Base-by-base conservation (phyloP, 768 basidiomycete species). In the Dentipellis fragilis region DNA sequence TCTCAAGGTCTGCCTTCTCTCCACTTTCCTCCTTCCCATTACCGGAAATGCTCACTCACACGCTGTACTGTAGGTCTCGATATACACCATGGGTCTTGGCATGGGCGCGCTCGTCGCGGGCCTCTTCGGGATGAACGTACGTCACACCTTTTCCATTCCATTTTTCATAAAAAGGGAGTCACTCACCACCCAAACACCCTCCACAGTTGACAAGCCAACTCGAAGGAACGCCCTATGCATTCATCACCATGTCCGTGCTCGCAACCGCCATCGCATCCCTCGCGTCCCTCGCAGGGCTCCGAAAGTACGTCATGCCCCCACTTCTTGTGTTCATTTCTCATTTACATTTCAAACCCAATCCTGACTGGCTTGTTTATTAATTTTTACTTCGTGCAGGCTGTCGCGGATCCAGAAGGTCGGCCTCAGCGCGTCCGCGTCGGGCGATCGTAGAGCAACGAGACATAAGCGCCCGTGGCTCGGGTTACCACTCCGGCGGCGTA, bases 91-190 rank as follows among this genome's bases (percentile, higher is more conserved):
- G 72, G 95, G 95, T 0, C 78, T 98, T 56, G 94, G 94, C 10
- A 79, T 84, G 29, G 93, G 94, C 2, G 92, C 94, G 14, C 75
- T 97, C 37, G 72, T 95, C 7, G 93, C 93, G 49, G 93, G 94
- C 5, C 66, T 96, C 3, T 95, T 97, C 63, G 94, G 94, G 14
- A 97, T 97, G 94, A 97, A 96, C 68, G 93, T 94, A 66, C 65
- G 89, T 72, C 17, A 47, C 49, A 11, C 49, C 14, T 58, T 63
- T 23, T 38, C 34, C 14, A 10, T n/a, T n/a, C 42, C 17, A 4
- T 14, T 11, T 40, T 14, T 17, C 39, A 19, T 12, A 22, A 8
- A n/a, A 14, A n/a, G 11, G 6, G n/a, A 21, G 12, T 22, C 1
- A 17, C 54, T 56, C 49, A 46, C 54, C 49, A 49, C 50, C 37